Conservation (phyloP, 2,329 filamentous ascomycete genomes). For the Botrytis galanthina region DNA sequence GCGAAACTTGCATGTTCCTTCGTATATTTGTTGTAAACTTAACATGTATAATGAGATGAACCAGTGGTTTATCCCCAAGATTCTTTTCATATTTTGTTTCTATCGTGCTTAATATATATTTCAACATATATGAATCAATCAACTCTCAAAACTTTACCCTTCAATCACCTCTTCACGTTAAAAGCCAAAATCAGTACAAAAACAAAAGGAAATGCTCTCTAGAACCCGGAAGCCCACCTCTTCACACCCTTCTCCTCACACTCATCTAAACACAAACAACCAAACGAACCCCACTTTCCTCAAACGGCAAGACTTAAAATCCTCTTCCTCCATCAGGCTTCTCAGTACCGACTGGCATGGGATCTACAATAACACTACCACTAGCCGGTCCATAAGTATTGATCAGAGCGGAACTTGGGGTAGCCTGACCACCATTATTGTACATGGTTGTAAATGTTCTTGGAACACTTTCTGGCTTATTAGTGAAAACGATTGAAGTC, state of each 20-base stretch:
- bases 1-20: no score
- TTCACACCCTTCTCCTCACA: background rate
- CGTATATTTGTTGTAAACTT: no score
- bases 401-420: background rate
- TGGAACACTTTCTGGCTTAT: background rate
- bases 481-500: background rate
- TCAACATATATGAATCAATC: background rate
- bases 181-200: background rate
- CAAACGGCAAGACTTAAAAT: background rate
- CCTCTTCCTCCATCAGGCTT: background rate
- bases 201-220: background rate
- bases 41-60: no score
- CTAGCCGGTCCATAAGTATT: background rate
- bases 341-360: background rate
- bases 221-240: background rate
- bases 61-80: no score
- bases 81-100: background rate
- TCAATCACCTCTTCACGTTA: background rate
- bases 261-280: background rate
- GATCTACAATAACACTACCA: background rate
- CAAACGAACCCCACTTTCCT: background rate
- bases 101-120: background rate
- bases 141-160: background rate
- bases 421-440: background rate
- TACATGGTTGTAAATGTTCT: background rate